phyloP scores from a whole-genome alignment of 2,329 filamentous ascomycete genomes.

The Penicillium hesseltinei region DNA sequence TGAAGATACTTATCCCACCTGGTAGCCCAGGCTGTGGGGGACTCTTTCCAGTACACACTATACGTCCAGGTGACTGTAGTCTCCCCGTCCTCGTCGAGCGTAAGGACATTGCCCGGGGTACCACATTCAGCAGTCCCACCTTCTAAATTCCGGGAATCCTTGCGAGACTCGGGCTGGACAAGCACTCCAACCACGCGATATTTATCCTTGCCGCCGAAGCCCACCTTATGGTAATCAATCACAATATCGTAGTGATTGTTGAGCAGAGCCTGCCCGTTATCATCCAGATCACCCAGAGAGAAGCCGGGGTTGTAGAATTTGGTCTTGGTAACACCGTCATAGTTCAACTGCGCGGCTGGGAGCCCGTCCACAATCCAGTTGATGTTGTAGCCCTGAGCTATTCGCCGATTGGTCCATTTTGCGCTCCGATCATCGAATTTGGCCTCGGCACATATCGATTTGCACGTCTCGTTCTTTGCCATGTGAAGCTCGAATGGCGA shows the following conservation, averaged over 20 bases:
- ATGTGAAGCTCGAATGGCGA: conserved; percentile 89
- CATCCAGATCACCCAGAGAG: conserved; percentile 62
- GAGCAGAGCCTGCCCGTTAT: conserved; percentile 60
- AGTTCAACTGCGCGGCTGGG: conserved; percentile 79
- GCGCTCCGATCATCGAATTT: conserved; percentile 66
- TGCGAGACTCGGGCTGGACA: conserved; percentile 75
- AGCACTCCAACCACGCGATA: conserved; percentile 89
- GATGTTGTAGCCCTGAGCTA: conserved; percentile 81
- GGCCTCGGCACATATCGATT: conserved; percentile 67
- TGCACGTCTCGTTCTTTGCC: conserved; percentile 83
- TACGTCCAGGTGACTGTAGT: conserved; percentile 83
- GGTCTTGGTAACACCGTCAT: conserved; percentile 71
- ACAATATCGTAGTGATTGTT: conserved; percentile 97
- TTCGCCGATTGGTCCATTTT: conserved; percentile 77
- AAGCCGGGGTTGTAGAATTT: conserved; percentile 93
- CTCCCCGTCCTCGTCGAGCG: conserved; percentile 62
- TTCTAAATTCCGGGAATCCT: conserved; percentile 53
- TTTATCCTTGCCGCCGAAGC: conserved; percentile 54
- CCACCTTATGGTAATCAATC: conserved; percentile 86
- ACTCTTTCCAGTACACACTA: conserved; percentile 84
- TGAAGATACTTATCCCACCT: conserved; percentile 99
- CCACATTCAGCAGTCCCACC: conserved; percentile 63
- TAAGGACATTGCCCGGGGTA: conserved; percentile 55
- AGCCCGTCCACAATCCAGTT: conserved; percentile 96
- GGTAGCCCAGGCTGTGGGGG: conserved; percentile 86